Evolutionary conservation across 352 stramenopile species (phyloP), one percentile per base, ranked within the genome.

Genomic region (Bremia lactucae): DNA sequence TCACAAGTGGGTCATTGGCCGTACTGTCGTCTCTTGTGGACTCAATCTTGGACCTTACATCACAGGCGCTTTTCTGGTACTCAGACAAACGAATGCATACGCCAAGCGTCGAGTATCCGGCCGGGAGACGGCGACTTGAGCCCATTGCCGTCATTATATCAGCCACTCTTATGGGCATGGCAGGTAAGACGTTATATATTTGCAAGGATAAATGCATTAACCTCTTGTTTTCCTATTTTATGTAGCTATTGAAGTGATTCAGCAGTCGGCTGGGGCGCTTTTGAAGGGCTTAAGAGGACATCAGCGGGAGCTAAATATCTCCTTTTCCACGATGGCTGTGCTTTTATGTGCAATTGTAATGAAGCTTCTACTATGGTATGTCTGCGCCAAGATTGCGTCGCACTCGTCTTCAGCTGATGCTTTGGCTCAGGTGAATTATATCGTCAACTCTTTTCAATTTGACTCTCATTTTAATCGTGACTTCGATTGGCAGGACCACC

Each of bases 91-190:
- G 64, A 48, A 91, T 86, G 68, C 77, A 93, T 55, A 90, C 79
- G 23, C 80, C 72, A 6, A 83, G 76, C 26, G 81, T 90, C 31
- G 81, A 95, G 55, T 98, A 98, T 65, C 95, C 95, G 0, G 92
- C 94, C 0, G 95, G 95, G 1, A 75, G 87, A 4, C 68, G 68
- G 0, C 82, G 94, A 20, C 66, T 98, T 14, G 95, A 98, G 65
- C 92, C 95, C 1, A 77, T 98, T 52, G 93, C 89, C 0, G 90
- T 98, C 22, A 85, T 98, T 37, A 91, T 95, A 21, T 98, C 90
- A 41, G 92, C 92, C 4, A 95, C 92, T n/a, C 59, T 98, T 7
- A 98, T 98, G 95, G 88, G 88, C 22, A 97, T 98, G 74, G 89
- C 87, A 51, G 69, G 75, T 85, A 28, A 45, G 49, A 18, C n/a